phyloP scores from a whole-genome alignment of 2,329 filamentous ascomycete species.

The Cladosporium velox region DNA sequence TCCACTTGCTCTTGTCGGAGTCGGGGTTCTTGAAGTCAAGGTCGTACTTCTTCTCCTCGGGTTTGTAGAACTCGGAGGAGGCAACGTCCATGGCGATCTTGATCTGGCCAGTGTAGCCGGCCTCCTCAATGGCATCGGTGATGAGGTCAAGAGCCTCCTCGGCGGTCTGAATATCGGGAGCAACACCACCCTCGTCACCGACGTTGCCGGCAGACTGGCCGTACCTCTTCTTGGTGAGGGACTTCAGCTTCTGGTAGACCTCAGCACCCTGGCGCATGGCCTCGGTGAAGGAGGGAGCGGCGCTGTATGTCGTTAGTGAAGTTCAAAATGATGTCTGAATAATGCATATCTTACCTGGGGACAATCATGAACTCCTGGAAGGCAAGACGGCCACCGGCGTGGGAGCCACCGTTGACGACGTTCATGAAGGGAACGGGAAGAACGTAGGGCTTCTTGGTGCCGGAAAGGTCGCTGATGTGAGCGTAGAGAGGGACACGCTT shows the following conservation, averaged over 20 bases:
- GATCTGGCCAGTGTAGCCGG: conserved; percentile 93
- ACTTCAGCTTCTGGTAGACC: conserved; percentile 98
- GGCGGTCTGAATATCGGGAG: conserved; percentile 95
- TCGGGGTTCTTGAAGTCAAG: conserved; percentile 99
- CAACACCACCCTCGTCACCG: conserved; percentile 98
- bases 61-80: conserved; percentile 98
- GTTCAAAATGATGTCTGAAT: neutral
- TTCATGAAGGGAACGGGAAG: conserved; percentile 62
- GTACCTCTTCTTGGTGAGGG: conserved; percentile 98
- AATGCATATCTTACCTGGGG: conserved; percentile 42
- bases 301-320: conserved; percentile 49
- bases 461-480: conserved; percentile 57
- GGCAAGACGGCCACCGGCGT: conserved; percentile 86
- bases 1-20: conserved; percentile 93
- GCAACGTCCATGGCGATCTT: conserved; percentile 99
- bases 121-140: conserved; percentile 87
- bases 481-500: conserved; percentile 59
- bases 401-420: conserved; percentile 72
- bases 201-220: conserved; percentile 98
- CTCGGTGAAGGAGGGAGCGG: conserved; percentile 89
- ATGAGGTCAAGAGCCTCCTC: conserved; percentile 94
- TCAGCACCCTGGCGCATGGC: conserved; percentile 94
- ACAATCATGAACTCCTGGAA: conserved; percentile 63
- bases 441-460: conserved; percentile 56
- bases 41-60: conserved; percentile 97